These are phyloP conservation scores for Tylopilus rubrobrunneus DNA, from an alignment of 768 basidiomycete species.

Conservation along the genomic window DNA sequence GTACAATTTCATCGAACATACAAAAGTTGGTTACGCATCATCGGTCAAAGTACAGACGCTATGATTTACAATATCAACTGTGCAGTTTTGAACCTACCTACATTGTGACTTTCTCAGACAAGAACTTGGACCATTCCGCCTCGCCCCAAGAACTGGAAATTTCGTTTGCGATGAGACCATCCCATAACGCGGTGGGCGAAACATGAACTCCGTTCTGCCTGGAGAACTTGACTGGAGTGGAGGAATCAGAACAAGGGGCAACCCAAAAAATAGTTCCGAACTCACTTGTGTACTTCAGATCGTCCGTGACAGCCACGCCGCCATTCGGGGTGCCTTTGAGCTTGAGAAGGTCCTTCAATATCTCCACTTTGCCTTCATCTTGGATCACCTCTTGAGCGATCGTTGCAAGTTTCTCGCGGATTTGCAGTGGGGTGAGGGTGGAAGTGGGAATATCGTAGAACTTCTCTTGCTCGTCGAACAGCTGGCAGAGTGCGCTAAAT, in stretches of 20 bases:
- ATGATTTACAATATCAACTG: not conserved
- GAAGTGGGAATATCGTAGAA: constrained; percentile 77
- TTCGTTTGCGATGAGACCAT: constrained; percentile 67
- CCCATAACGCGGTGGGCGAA: constrained; percentile 78
- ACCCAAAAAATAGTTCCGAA: constrained; percentile 1
- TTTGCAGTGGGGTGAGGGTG: constrained; percentile 61
- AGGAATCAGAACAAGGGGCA: not conserved
- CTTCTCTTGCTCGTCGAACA: constrained; percentile 72
- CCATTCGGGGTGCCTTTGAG: constrained; percentile 69
- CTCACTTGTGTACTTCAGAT: constrained; percentile 86
- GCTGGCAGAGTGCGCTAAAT: constrained; percentile 35
- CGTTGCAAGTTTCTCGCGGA: constrained; percentile 67
- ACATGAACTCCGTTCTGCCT: constrained; percentile 92
- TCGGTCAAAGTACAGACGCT: not conserved
- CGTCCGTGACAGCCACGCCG: constrained; percentile 77
- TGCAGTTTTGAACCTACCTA: constrained; percentile 19
- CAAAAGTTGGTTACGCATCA: not conserved
- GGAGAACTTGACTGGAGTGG: constrained; percentile 72
- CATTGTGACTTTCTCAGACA: constrained; percentile 52
- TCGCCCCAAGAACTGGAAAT: constrained; percentile 81
- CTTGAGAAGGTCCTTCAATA: constrained; percentile 59
- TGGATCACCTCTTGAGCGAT: constrained; percentile 56
- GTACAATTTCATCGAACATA: not conserved
- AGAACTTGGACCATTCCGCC: constrained; percentile 76
- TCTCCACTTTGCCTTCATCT: constrained; percentile 39